A percentile compares a stretch with the other conserved stretches of the same genome.
These are phyloP conservation scores for Suillus clintonianus DNA, from an alignment of 768 basidiomycete species.

Conservation along the genomic window DNA sequence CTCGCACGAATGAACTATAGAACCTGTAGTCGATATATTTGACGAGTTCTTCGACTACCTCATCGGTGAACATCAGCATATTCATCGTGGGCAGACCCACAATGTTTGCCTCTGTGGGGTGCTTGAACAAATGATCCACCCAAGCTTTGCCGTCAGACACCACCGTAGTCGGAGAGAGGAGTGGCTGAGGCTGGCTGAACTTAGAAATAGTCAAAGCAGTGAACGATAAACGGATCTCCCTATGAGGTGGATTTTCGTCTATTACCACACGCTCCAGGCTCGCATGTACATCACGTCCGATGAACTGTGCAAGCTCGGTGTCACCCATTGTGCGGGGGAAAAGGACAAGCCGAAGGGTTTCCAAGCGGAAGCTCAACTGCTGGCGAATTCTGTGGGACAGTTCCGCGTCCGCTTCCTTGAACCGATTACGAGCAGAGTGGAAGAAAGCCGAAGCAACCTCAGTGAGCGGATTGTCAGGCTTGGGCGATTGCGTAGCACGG, in stretches of 20 bases:
- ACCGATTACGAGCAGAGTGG: constrained; percentile 66
- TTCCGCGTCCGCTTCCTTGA: constrained; percentile 65
- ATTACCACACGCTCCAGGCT: constrained; percentile 65
- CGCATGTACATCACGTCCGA: constrained; percentile 68
- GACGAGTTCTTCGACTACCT: constrained; percentile 42
- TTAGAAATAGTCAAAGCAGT: constrained; percentile 76
- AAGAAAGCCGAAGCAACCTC: constrained; percentile 88
- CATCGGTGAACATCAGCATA: constrained; percentile 78
- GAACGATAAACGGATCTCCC: constrained; percentile 73
- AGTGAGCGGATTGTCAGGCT: constrained; percentile 78
- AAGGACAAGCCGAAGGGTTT: constrained; percentile 64
- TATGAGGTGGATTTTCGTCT: constrained; percentile 49
- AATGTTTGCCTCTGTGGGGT: constrained; percentile 69
- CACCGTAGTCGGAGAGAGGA: constrained; percentile 40
- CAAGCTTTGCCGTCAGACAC: constrained; percentile 51
- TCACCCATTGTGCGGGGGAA: constrained; percentile 84
- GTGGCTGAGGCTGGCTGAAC: constrained; percentile 61
- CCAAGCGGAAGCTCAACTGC: constrained; percentile 71
- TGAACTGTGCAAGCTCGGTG: constrained; percentile 73
- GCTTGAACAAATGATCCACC: constrained; percentile 61
- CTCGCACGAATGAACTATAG: constrained; percentile 64
- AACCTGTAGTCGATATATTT: constrained; percentile 66
- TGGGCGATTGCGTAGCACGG: constrained; percentile 67
- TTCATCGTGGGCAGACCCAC: constrained; percentile 82
- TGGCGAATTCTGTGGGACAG: constrained; percentile 67